A percentile compares a stretch with the other conserved stretches of the same genome.
Conservation (phyloP, 371 early-diverging fungal genomes). For the Mucor ambiguus region DNA sequence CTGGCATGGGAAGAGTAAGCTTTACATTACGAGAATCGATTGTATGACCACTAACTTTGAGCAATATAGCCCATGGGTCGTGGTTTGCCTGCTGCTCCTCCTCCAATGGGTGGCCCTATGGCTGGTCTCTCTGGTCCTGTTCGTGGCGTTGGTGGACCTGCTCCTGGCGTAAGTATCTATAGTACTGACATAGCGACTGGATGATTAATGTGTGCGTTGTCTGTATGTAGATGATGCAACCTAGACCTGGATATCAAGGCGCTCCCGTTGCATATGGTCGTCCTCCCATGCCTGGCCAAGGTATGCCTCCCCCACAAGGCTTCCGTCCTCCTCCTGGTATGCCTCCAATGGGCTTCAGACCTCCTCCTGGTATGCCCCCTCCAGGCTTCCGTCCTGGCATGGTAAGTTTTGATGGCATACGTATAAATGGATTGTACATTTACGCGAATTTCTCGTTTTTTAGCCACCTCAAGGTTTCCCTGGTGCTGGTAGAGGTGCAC, state of each 20-base stretch:
- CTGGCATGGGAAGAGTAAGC: conserved; percentile 72
- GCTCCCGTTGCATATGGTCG: conserved; percentile 81
- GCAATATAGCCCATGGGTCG: conserved; percentile 84
- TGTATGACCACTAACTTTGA: background rate
- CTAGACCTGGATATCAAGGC: conserved; percentile 60
- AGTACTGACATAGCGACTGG: conserved; percentile 1
- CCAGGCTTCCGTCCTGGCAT: conserved; percentile 30
- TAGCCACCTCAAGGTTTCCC: conserved; percentile 43
- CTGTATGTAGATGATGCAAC: conserved; percentile 66
- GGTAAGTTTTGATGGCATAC: background rate
- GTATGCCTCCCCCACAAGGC: conserved; percentile 57
- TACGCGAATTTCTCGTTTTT: background rate
- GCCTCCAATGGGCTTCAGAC: conserved; percentile 63
- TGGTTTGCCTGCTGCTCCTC: conserved; percentile 84
- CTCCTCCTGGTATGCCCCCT: conserved; percentile 47
- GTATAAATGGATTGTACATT: background rate
- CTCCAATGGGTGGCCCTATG: conserved; percentile 57
- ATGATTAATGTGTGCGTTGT: background rate
- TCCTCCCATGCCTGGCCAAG: conserved; percentile 60
- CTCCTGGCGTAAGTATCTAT: conserved; percentile 57
- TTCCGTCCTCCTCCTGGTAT: conserved; percentile 65
- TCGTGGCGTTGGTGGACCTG: conserved; percentile 92
- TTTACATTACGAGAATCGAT: background rate
- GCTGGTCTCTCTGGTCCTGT: conserved; percentile 86
- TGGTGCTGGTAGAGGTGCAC: conserved; percentile 39